phyloP scores from a whole-genome alignment of 768 basidiomycete species.

The Trametes maxima region DNA sequence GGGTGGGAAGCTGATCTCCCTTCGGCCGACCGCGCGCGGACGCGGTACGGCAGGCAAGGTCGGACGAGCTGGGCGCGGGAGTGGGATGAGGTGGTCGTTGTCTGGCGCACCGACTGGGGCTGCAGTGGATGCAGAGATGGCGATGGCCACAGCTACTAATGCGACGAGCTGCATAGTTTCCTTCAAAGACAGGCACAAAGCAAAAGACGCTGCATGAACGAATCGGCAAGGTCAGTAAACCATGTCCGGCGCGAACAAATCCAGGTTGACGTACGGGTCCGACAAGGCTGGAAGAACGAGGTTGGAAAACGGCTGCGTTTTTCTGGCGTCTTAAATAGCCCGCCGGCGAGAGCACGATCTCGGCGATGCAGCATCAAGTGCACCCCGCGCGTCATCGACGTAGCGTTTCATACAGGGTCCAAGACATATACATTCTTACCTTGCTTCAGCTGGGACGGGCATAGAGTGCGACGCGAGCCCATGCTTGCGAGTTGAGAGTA shows the following conservation, averaged over 20 bases:
- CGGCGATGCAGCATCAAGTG: too few species aligned
- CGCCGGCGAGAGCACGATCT: too few species aligned
- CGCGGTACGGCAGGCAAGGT: not conserved
- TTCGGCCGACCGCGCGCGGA: not conserved
- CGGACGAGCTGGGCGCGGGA: not conserved
- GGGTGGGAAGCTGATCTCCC: not conserved
- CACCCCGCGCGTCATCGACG: too few species aligned
- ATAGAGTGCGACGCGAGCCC: too few species aligned
- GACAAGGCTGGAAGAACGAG: not conserved
- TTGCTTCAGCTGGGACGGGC: too few species aligned
- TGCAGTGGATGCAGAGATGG: not conserved
- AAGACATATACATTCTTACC: too few species aligned
- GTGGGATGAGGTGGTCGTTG: not conserved
- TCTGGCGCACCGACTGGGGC: not conserved
- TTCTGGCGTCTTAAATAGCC: too few species aligned
- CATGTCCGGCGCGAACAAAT: too few species aligned
- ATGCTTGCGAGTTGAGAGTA: too few species aligned
- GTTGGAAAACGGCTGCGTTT: not conserved
- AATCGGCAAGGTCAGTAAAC: not conserved
- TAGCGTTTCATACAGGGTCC: too few species aligned
- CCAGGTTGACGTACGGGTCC: too few species aligned
- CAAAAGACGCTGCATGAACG: not conserved
- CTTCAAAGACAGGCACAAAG: not conserved
- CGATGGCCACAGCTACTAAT: constrained; percentile 1
- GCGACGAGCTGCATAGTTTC: constrained; percentile 1